Evolutionary conservation across 441 rosid species (phyloP).

Genomic region (Arabidopsis hybrid): DNA sequence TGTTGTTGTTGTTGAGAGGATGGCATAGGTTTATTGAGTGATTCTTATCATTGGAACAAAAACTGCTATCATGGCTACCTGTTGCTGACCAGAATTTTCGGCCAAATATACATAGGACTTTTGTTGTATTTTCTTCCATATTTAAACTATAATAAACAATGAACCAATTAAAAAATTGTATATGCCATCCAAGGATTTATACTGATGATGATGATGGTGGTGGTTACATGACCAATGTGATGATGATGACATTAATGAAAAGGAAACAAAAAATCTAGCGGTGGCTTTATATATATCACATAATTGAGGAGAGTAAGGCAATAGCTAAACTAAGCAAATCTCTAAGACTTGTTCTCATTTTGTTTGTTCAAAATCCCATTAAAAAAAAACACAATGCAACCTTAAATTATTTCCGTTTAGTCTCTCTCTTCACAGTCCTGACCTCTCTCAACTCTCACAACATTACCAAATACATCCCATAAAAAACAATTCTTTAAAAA

Average conservation of each 20-base stretch:
- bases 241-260: constrained; percentile 41
- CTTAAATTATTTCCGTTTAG: constrained; percentile 32
- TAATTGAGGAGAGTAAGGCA: constrained; percentile 37
- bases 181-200: constrained; percentile 19
- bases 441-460: constrained; percentile 18
- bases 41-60: constrained; percentile 17
- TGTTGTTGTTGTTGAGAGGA: constrained; percentile 3
- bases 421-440: constrained; percentile 33
- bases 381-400: constrained; percentile 31
- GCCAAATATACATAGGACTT: constrained; percentile 16
- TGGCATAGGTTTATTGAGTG: constrained; percentile 16
- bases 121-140: background rate
- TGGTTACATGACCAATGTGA: constrained; percentile 40
- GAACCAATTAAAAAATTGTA: constrained; percentile 29
- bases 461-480: background rate
- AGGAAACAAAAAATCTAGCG: constrained; percentile 35
- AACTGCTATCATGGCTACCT: constrained; percentile 27
- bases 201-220: constrained; percentile 20
- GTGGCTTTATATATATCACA: constrained; percentile 47
- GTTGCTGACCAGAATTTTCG: constrained; percentile 31
- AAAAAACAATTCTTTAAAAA: background rate
- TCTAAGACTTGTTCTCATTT: constrained; percentile 21
- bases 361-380: background rate
- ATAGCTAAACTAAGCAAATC: constrained; percentile 26
- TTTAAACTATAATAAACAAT: constrained; percentile 16